A percentile compares a stretch with the other conserved stretches of the same genome.
Conservation (phyloP, 2,329 filamentous ascomycete genomes). For the Torrubiella hemipterigena region DNA sequence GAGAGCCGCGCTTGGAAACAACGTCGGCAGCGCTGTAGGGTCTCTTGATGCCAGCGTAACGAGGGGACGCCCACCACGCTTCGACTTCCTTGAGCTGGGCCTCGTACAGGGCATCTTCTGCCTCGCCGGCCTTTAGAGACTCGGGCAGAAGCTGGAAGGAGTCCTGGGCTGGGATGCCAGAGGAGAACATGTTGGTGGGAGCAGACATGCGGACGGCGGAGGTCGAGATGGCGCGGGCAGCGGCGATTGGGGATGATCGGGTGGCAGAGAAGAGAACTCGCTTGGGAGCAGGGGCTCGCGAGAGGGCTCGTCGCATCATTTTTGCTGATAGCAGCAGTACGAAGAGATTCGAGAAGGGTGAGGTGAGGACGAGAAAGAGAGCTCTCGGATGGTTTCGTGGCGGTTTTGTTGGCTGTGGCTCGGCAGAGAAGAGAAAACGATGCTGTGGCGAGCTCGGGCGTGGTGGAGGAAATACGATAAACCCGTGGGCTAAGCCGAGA, state of each 20-base stretch:
- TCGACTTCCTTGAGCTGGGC: slow-evolving; percentile 76
- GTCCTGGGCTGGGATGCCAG: slow-evolving; percentile 42
- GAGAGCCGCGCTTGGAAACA: slow-evolving; percentile 80
- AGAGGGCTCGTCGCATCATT: slow-evolving; percentile 6
- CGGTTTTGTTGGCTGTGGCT: too few species aligned
- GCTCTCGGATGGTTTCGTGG: too few species aligned
- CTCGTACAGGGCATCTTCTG: slow-evolving; percentile 78
- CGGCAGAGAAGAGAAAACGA: too few species aligned
- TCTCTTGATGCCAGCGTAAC: slow-evolving; percentile 80
- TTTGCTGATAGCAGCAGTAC: too few species aligned
- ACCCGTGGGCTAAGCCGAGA: too few species aligned
- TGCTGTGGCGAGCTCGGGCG: too few species aligned
- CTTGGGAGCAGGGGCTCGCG: slow-evolving; percentile 3
- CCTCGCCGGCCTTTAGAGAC: slow-evolving; percentile 59
- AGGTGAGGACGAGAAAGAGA: too few species aligned
- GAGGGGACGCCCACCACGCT: slow-evolving; percentile 78
- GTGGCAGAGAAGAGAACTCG: slow-evolving; percentile 4
- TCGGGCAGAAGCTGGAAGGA: slow-evolving; percentile 79
- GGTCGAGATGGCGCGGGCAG: slow-evolving; percentile 18
- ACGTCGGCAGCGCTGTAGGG: slow-evolving; percentile 87
- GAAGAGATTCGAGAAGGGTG: too few species aligned
- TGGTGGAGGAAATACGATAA: too few species aligned
- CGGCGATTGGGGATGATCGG: slow-evolving; percentile 1
- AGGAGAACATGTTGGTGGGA: slow-evolving; percentile 15
- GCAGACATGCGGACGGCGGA: slow-evolving; percentile 19